Evolutionary conservation across 2,329 filamentous ascomycete genomes (phyloP), one percentile per base, ranked within the genome.

Genomic region (Fusarium phyllophilum): DNA sequence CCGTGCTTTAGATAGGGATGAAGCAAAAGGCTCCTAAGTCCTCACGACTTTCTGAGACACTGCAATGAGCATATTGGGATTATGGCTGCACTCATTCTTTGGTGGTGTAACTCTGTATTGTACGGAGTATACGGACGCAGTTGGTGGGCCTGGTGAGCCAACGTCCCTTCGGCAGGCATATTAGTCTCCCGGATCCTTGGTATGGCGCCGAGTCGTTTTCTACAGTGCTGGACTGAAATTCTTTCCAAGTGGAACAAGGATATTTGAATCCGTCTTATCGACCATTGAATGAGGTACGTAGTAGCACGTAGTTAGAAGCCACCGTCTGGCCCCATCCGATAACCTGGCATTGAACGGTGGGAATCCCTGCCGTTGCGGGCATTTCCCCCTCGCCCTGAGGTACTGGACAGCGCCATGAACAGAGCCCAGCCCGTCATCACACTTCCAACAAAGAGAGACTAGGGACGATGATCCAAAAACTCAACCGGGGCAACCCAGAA

Each of bases 301-400:
- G 41, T 51, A 68, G 66, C 24, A 69, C 33, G 33, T 69, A 64
- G 74, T 73, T 62, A 68, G 66, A 77, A 78, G 76, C 76, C 76
- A 78, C 76, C 75, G 70, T 72, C 73, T 70, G 66, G 69, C 73
- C 71, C 73, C 75, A 66, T 77, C 71, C 73, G 70, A 75, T 73
- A 76, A 76, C 75, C 75, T 76, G 75, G 73, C 70, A 71, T 45
- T 64, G 70, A 70, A 74, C 70, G 67, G 70, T 73, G 70, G 66
- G 38, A 62, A 73, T 74, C 71, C 71, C 66, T 73, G 71, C 59
- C 44, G 62, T 64, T 71, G 59, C 42, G 66, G 57, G 66, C 70
- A 74, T 74, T 60, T 73, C 59, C 62, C 70, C 68, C 67, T 77
- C 74, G 66, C 66, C 45, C 51, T 70, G 67, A 70, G 58, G 36